A percentile compares a stretch with the other conserved stretches of the same genome.
Evolutionary conservation across 768 basidiomycete species (phyloP).

Genomic region (Xerocomellus amylosporus): DNA sequence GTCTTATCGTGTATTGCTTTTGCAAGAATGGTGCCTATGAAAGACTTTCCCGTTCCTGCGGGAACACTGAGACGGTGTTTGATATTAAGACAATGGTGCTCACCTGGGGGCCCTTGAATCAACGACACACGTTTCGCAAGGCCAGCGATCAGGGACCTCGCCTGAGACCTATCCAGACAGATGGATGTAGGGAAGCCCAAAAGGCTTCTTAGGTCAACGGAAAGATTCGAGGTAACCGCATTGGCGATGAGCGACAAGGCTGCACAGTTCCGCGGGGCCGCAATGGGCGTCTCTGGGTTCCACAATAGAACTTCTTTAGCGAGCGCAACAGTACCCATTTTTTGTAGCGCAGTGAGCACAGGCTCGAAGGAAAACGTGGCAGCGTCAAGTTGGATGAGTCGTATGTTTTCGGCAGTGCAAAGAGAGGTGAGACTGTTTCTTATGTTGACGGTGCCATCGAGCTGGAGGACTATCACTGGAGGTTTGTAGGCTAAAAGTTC

Average conservation of each 20-base stretch:
- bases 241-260: conserved; percentile 22
- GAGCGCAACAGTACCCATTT: conserved; percentile 43
- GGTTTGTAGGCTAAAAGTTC: conserved; percentile 44
- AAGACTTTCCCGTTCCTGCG: conserved; percentile 69
- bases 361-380: conserved; percentile 62
- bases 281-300: conserved; percentile 28
- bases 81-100: background rate
- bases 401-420: conserved; percentile 31
- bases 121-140: conserved; percentile 54
- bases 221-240: conserved; percentile 29
- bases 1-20: conserved; percentile 54
- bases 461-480: conserved; percentile 52
- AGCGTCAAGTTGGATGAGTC: conserved; percentile 55
- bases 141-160: conserved; percentile 43
- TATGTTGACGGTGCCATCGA: conserved; percentile 43
- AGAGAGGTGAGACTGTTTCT: conserved; percentile 39
- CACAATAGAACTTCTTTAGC: conserved; percentile 52
- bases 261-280: background rate
- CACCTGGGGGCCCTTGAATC: conserved; percentile 73
- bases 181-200: conserved; percentile 39
- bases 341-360: conserved; percentile 54
- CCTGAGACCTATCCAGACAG: conserved; percentile 50
- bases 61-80: background rate
- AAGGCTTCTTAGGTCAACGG: conserved; percentile 37
- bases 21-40: conserved; percentile 62